Conservation (phyloP, 1,284 basidiomycete genomes). For the Boletus smithii region DNA sequence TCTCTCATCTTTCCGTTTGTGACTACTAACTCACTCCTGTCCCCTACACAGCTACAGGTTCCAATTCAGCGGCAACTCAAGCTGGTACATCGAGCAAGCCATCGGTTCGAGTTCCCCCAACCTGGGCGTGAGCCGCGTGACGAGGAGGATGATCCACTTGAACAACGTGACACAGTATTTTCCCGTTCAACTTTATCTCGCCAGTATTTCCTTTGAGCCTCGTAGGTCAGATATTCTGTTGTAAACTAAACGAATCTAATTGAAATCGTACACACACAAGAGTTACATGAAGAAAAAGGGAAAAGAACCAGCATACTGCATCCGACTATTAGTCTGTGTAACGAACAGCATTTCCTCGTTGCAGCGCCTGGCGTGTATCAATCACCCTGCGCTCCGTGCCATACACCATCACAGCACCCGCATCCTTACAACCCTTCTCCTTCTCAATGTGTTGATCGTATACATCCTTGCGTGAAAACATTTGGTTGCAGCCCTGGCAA, state of each 20-base stretch:
- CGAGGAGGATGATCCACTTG: no score
- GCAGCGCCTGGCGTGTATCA: neutral
- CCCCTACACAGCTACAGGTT: neutral
- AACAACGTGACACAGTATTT: no score
- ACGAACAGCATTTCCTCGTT: neutral
- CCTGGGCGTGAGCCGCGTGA: no score
- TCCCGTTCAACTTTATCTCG: no score
- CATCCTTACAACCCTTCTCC: neutral
- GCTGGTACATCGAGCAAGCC: no score
- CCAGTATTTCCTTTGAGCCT: no score
- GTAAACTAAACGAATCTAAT: no score
- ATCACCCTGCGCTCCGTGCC: slow-evolving; percentile 1
- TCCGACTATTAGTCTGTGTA: neutral
- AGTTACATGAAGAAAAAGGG: neutral
- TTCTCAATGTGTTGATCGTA: slow-evolving; percentile 11
- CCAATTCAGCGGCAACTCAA: neutral
- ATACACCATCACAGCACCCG: slow-evolving; percentile 7
- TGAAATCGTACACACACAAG: neutral
- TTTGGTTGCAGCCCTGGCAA: slow-evolving; percentile 9
- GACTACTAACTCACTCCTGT: no score
- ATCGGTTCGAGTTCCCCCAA: no score
- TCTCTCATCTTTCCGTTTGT: no score
- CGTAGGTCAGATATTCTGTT: no score
- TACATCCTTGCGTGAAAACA: slow-evolving; percentile 9
- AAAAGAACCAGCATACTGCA: no score